These are phyloP conservation scores for Alternaria conjuncta DNA, from an alignment of 2,329 filamentous ascomycete genomes.

Conservation along the genomic window DNA sequence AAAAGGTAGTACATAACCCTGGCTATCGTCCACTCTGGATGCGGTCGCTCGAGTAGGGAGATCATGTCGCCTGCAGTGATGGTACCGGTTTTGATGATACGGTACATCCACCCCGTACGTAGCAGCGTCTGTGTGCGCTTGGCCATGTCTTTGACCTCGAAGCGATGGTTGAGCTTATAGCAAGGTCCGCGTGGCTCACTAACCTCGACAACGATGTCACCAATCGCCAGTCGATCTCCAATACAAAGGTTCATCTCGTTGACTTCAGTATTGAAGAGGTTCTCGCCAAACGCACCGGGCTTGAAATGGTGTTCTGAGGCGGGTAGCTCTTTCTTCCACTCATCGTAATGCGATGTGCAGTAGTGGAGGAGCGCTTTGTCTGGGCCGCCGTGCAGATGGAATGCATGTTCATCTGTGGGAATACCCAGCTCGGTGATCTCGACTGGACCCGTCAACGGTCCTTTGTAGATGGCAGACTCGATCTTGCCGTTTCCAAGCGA, in stretches of 20 bases:
- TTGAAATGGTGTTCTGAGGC: slow-evolving; percentile 59
- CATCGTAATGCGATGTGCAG: slow-evolving; percentile 64
- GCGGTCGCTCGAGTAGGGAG: slow-evolving; percentile 60
- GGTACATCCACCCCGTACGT: slow-evolving; percentile 71
- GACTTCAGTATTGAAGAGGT: slow-evolving; percentile 64
- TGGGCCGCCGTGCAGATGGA: slow-evolving; percentile 65
- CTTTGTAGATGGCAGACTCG: slow-evolving; percentile 64
- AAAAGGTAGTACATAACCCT: slow-evolving; percentile 69
- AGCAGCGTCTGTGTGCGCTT: slow-evolving; percentile 62
- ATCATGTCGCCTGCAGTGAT: slow-evolving; percentile 65
- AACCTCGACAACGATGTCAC: slow-evolving; percentile 62
- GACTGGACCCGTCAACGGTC: slow-evolving; percentile 52
- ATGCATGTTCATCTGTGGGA: slow-evolving; percentile 67
- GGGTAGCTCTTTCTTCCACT: slow-evolving; percentile 63
- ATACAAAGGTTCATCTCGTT: slow-evolving; percentile 72
- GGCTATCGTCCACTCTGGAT: slow-evolving; percentile 68
- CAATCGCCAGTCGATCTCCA: slow-evolving; percentile 64
- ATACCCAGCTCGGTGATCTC: slow-evolving; percentile 59
- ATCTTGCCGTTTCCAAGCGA: slow-evolving; percentile 59
- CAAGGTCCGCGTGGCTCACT: slow-evolving; percentile 69
- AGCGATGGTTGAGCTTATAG: slow-evolving; percentile 73
- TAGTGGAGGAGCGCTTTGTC: slow-evolving; percentile 71
- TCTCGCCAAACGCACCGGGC: slow-evolving; percentile 69
- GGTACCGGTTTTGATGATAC: slow-evolving; percentile 62
- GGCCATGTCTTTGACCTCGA: slow-evolving; percentile 68